Evolutionary conservation across 352 stramenopile genomes (phyloP).

Genomic region (Phytophthora ramorum): DNA sequence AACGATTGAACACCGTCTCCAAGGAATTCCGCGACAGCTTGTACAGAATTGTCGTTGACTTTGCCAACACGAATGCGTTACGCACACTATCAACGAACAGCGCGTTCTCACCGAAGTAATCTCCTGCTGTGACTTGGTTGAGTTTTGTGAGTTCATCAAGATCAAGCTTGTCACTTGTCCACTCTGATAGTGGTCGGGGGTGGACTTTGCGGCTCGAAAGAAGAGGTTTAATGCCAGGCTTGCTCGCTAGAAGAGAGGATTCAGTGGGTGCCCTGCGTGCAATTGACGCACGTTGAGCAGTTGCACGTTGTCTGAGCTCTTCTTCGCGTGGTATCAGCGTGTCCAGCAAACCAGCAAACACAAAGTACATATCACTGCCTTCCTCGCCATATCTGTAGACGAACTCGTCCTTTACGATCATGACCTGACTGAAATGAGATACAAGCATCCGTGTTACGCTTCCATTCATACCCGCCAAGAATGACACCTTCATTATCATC

Average conservation of each 20-base stretch:
- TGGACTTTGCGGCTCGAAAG: constrained; percentile 33
- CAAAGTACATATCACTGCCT: constrained; percentile 81
- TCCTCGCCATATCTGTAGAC: constrained; percentile 70
- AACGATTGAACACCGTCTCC: constrained; percentile 73
- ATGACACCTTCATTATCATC: constrained; percentile 76
- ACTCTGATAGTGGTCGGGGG: constrained; percentile 24
- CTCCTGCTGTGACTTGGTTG: constrained; percentile 55
- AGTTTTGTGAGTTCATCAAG: constrained; percentile 49
- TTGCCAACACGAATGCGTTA: constrained; percentile 59
- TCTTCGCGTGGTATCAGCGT: constrained; percentile 52
- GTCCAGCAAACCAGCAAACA: constrained; percentile 68
- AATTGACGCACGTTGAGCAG: constrained; percentile 5
- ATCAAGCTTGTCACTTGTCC: constrained; percentile 23
- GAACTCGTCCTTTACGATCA: constrained; percentile 68
- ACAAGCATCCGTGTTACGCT: constrained; percentile 75
- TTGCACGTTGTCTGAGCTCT: constrained; percentile 15
- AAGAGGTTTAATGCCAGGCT: constrained; percentile 15
- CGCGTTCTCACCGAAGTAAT: constrained; percentile 76
- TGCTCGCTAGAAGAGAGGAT: constrained; percentile 34
- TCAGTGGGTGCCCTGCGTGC: constrained; percentile 1
- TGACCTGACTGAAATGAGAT: constrained; percentile 67
- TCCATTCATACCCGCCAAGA: constrained; percentile 61
- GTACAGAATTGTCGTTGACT: constrained; percentile 78
- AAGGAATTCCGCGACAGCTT: constrained; percentile 69
- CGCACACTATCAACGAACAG: constrained; percentile 72